Percentiles rank a stretch among this genome's conserved stretches.
Evolutionary conservation across 495 filamentous ascomycete species (phyloP).

Genomic region (Oleoguttula mirabilis): DNA sequence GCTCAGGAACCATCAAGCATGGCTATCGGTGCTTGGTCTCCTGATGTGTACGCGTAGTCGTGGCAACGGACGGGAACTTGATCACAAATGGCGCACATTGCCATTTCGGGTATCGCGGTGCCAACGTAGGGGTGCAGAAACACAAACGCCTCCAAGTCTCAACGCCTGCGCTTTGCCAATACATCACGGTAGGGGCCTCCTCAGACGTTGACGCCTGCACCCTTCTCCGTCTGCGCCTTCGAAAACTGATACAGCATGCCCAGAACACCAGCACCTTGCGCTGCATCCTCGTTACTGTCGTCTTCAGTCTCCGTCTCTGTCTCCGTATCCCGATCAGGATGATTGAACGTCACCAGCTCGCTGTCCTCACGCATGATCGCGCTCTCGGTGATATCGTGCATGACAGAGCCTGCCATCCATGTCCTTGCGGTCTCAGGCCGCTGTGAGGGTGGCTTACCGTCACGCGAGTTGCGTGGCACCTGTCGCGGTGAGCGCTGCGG

Average conservation of each 20-base stretch:
- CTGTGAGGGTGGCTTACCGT: not conserved
- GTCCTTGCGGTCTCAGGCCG: not conserved
- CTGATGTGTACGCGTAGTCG: no score
- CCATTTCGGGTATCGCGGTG: no score
- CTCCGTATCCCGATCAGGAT: constrained; percentile 27
- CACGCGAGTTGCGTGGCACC: not conserved
- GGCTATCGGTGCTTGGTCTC: no score
- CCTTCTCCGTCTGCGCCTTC: constrained; percentile 53
- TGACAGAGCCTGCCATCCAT: not conserved
- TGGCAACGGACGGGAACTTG: no score
- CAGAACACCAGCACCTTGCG: constrained; percentile 52
- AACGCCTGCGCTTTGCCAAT: no score
- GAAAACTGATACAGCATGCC: constrained; percentile 85
- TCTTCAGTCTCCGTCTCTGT: constrained; percentile 30
- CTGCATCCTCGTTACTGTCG: constrained; percentile 21
- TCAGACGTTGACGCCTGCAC: constrained; percentile 13
- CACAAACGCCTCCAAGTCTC: no score
- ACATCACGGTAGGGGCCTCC: no score
- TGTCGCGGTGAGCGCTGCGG: not conserved
- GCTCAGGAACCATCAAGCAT: no score
- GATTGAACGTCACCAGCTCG: constrained; percentile 4
- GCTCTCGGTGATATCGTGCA: constrained; percentile 6
- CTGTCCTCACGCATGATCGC: constrained; percentile 5
- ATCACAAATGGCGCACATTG: no score
- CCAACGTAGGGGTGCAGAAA: no score